Base-by-base conservation (phyloP, 2,329 filamentous ascomycete species). In the Verticillium nubilum region DNA sequence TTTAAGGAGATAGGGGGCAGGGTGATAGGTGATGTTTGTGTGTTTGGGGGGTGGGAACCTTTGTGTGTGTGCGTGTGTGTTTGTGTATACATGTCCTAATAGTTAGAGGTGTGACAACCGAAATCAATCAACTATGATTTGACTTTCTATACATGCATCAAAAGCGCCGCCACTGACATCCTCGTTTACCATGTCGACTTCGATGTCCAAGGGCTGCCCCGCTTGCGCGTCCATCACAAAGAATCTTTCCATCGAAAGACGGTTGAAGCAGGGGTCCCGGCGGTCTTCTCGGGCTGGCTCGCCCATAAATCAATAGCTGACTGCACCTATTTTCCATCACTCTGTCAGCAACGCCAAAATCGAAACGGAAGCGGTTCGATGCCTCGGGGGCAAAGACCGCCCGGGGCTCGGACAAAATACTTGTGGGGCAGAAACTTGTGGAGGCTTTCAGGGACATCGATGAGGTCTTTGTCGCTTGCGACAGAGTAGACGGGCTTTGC, bases 331-430 rank as follows among this genome's bases (percentile, higher is more conserved):
- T 70, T 0, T 76, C 59, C 19, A 69, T 69, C 0, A 66, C 72
- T 2, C 69, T 73, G 19, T 74, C 74, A 28, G 67, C 69, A 12
- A 70, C 68, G 1, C 70, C 68, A 15, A 75, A 63, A 0, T 73
- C 73, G 1, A 76, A 69, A 4, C 73, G 59, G 52, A 64, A 63
- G 17, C 56, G 60, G 0, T 56, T 56, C 0, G 62, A 52, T 15
- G 28, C n/a, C 2, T 61, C 57, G 7, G 62, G 62, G 0, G 26
- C 52, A 27, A 62, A 63, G 5, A 35, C 56, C 5, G 62, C 62
- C 3, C 60, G n/a, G 54, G 4, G 62, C 62, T 31, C 62, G 50
- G 5, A 58, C 62, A 42, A 60, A 63, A 19, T 62, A 62, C 15
- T 57, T 62, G 56, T 63, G 60, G 2, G 62, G 60, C 23, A 63